A percentile compares a stretch with the other conserved stretches of the same genome.
These are phyloP conservation scores for Eutypa lata DNA, from an alignment of 2,329 filamentous ascomycete species.

Conservation along the genomic window DNA sequence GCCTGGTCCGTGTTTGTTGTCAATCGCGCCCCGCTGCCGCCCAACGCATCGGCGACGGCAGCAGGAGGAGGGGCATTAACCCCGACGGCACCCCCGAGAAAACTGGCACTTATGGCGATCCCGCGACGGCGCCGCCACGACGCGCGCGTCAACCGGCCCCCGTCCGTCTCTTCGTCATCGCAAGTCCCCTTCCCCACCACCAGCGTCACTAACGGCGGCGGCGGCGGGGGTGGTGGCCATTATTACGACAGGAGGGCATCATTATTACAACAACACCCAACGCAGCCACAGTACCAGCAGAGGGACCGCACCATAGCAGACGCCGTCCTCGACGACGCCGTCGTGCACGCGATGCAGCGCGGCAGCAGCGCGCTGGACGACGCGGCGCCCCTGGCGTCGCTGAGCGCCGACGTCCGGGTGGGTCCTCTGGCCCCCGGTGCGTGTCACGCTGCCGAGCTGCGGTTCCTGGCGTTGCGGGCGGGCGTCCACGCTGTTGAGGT, in stretches of 20 bases:
- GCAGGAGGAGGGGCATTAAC: slow-evolving; percentile 22
- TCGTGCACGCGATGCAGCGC: slow-evolving; percentile 69
- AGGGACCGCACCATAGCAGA: slow-evolving; percentile 49
- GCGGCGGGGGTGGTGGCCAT: slow-evolving; percentile 1
- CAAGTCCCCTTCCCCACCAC: background rate
- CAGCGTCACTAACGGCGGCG: background rate
- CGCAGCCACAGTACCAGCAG: slow-evolving; percentile 25
- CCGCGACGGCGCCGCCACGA: slow-evolving; percentile 62
- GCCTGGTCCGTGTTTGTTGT: slow-evolving; percentile 72
- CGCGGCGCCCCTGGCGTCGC: slow-evolving; percentile 65
- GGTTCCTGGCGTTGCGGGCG: slow-evolving; percentile 64
- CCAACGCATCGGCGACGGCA: slow-evolving; percentile 34
- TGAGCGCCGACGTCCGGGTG: slow-evolving; percentile 71
- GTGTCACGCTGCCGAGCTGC: slow-evolving; percentile 70
- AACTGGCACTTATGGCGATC: slow-evolving; percentile 64
- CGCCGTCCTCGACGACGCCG: slow-evolving; percentile 68
- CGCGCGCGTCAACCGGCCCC: slow-evolving; percentile 48
- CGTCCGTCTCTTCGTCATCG: slow-evolving; percentile 45
- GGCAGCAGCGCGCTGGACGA: slow-evolving; percentile 42
- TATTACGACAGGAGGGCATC: slow-evolving; percentile 9
- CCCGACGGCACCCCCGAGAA: slow-evolving; percentile 43
- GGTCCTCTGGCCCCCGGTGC: slow-evolving; percentile 69
- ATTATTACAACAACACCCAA: background rate
- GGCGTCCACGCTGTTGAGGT: slow-evolving; percentile 71
- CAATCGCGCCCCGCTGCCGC: slow-evolving; percentile 56